These are phyloP conservation scores for Amyloporia xantha DNA, from an alignment of 768 basidiomycete species.

Conservation along the genomic window DNA sequence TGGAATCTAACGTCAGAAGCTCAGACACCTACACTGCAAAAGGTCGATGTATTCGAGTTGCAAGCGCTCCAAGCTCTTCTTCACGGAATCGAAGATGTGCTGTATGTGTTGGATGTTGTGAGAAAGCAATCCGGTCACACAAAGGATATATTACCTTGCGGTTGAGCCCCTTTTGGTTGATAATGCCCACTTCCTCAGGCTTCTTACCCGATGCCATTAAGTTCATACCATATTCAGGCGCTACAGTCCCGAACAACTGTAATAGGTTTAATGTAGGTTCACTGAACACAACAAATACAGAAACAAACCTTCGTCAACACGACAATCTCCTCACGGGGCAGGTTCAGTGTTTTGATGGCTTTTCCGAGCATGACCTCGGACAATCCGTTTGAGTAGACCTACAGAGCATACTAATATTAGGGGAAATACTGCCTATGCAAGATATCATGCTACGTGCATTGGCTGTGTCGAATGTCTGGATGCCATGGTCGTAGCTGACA, in stretches of 20 bases:
- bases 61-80: slow-evolving; percentile 35
- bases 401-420: neutral
- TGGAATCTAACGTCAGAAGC: neutral
- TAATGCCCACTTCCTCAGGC: slow-evolving; percentile 24
- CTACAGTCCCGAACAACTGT: slow-evolving; percentile 1
- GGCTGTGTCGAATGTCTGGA: slow-evolving; percentile 32
- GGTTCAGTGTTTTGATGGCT: slow-evolving; percentile 34
- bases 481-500: slow-evolving; percentile 30
- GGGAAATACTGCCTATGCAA: neutral
- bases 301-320: slow-evolving; percentile 37
- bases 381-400: slow-evolving; percentile 21
- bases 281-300: neutral
- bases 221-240: slow-evolving; percentile 3
- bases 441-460: slow-evolving; percentile 13
- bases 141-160: too few relatives aligned
- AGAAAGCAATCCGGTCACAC: too few relatives aligned
- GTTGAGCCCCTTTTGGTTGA: slow-evolving; percentile 31
- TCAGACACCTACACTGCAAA: slow-evolving; percentile 41
- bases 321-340: slow-evolving; percentile 41
- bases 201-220: neutral
- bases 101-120: too few relatives aligned
- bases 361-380: slow-evolving; percentile 39
- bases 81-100: slow-evolving; percentile 55
- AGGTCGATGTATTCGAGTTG: slow-evolving; percentile 53
- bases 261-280: neutral